Evolutionary conservation across 2,329 filamentous ascomycete genomes (phyloP), one percentile per base, ranked within the genome.

Genomic region (Fusarium sp.): DNA sequence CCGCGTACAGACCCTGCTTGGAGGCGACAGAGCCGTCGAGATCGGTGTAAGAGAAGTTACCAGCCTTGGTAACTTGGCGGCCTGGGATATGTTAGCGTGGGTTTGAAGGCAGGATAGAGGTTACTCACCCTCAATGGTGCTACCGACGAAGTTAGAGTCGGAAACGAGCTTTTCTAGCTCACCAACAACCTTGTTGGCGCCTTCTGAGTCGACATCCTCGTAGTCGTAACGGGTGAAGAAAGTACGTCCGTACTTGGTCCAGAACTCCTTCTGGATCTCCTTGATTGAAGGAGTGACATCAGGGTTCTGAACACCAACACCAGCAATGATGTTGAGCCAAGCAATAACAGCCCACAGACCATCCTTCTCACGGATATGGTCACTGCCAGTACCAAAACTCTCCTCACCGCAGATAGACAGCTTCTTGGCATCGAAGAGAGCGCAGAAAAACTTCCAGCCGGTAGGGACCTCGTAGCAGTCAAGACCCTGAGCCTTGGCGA

Each of bases 161-260:
- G 89, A 89, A 75, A 98, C 93, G 71, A 97, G 87, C 70, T 91
- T 90, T 75, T 90, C 87, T 76, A 99, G 87, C 76, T 93, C 90
- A 58, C 89, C 91, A 45, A 97, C 92, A 62, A 99, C 91, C 84
- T 97, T 95, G 84, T 92, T 92, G 68, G 96, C 96, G 40, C 93
- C 94, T 10, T 95, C 94, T 46, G 91, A 92, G 84, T 97, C 94
- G 71, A 97, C 94, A 73, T 97, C 89, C 84, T 99, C 96, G 83
- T 97, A 99, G 83, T 99, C 96, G 83, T 98, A 98, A 69, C 96
- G 93, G 43, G 96, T 99, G 88, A 99, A 99, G 87, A 98, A 99
- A 33, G 94, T 98, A 62, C 96, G 94, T 76, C 96, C 96, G 80
- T 99, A 99, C 59, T 89, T 93, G 76, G 89, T 88, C 96, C 96